Conservation (phyloP, 257 asterid species). For the Jasminum sambac region DNA sequence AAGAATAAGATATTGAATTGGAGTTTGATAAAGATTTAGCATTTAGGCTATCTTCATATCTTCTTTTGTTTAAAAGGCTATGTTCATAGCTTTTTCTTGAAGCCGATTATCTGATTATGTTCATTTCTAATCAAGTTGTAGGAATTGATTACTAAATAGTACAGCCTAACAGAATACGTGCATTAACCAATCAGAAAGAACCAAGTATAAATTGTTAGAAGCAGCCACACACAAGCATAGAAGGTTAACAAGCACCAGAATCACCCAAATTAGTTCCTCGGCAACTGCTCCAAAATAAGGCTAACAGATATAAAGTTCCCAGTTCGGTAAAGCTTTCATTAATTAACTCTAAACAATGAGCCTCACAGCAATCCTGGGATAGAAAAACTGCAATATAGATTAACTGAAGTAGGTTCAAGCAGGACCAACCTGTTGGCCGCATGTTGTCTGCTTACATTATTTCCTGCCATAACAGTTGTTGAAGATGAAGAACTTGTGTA, state of each 20-base stretch:
- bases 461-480: constrained; percentile 41
- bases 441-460: constrained; percentile 49
- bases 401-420: constrained; percentile 5
- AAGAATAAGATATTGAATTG: no score
- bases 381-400: not conserved
- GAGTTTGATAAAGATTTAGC: no score
- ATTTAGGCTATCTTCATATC: no score
- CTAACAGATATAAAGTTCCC: not conserved
- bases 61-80: no score
- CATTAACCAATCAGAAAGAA: not conserved
- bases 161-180: no score
- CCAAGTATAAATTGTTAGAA: constrained; percentile 2
- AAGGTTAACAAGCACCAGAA: constrained; percentile 7
- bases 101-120: no score
- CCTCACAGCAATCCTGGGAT: constrained; percentile 2
- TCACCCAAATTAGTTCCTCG: not conserved
- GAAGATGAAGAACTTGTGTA: constrained; percentile 42
- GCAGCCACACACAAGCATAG: constrained; percentile 13
- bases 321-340: not conserved
- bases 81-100: no score
- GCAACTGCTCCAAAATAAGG: not conserved
- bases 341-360: not conserved
- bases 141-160: no score
- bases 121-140: no score
- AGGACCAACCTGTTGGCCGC: constrained; percentile 46